These are phyloP conservation scores for Penicillium capsulatum DNA, from an alignment of 2,329 filamentous ascomycete species.

Conservation along the genomic window DNA sequence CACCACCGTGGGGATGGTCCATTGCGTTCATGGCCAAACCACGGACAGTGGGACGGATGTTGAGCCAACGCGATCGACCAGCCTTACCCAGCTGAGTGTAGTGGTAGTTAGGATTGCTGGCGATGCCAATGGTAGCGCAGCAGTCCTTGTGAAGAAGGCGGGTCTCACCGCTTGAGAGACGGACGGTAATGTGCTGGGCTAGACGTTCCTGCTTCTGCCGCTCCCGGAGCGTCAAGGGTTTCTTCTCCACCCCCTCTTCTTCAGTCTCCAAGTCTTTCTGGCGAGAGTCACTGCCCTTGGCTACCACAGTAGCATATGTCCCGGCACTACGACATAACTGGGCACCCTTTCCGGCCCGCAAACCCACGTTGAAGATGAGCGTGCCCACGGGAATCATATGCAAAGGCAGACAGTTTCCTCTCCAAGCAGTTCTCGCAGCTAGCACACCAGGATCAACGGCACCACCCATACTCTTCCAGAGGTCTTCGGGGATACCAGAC, in stretches of 20 bases:
- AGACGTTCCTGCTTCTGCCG: constrained; percentile 52
- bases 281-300: constrained; percentile 68
- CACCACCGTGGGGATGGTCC: constrained; percentile 98
- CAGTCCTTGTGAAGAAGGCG: constrained; percentile 86
- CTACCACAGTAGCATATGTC: constrained; percentile 81
- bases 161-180: constrained; percentile 88
- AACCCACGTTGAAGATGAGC: constrained; percentile 84
- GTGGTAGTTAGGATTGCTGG: constrained; percentile 89
- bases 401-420: constrained; percentile 90
- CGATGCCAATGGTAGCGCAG: constrained; percentile 88
- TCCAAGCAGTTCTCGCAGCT: constrained; percentile 87
- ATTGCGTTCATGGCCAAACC: constrained; percentile 99
- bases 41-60: constrained; percentile 90
- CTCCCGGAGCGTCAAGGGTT: constrained; percentile 36
- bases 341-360: constrained; percentile 64
- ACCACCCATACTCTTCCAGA: constrained; percentile 90
- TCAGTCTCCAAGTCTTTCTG: constrained; percentile 54
- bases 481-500: constrained; percentile 77
- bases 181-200: constrained; percentile 75
- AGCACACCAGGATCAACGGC: constrained; percentile 90
- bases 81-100: constrained; percentile 92
- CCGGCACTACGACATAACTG: constrained; percentile 95
- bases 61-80: constrained; percentile 86
- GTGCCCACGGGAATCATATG: constrained; percentile 97
- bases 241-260: constrained; percentile 35